Percentiles rank a stretch among this genome's conserved stretches.
phyloP scores from a whole-genome alignment of 2,329 filamentous ascomycete species.

The Paraphoma chrysanthemicola region DNA sequence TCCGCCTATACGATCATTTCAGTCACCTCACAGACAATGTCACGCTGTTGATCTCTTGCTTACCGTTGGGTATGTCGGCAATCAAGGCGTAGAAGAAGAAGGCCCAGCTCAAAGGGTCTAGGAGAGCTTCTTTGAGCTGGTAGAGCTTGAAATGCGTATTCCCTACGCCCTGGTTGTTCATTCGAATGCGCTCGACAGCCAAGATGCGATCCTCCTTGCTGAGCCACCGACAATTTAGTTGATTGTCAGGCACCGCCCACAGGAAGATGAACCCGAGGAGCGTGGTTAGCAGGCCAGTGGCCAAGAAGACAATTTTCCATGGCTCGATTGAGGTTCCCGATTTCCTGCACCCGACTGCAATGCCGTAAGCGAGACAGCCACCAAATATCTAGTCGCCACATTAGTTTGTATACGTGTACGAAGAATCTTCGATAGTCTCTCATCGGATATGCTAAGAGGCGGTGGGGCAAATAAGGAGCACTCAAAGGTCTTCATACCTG shows the following conservation, averaged over 20 bases:
- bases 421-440: too few species aligned
- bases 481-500: conserved; percentile 39
- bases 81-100: conserved; percentile 65
- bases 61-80: conserved; percentile 64
- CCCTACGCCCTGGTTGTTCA: conserved; percentile 78
- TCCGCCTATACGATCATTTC: conserved; percentile 47
- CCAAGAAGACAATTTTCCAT: conserved; percentile 68
- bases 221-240: conserved; percentile 68
- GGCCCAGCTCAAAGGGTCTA: conserved; percentile 66
- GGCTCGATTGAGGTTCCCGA: conserved; percentile 66
- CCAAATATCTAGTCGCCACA: conserved; percentile 58
- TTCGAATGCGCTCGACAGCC: conserved; percentile 73
- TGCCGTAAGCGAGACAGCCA: conserved; percentile 68
- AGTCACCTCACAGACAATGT: not conserved
- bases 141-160: conserved; percentile 72
- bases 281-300: conserved; percentile 53
- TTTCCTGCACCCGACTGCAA: conserved; percentile 62
- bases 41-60: not conserved
- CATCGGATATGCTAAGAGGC: too few species aligned
- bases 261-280: conserved; percentile 53
- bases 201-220: conserved; percentile 71
- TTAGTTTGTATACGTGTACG: not conserved
- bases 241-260: conserved; percentile 63
- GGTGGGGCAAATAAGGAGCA: not conserved
- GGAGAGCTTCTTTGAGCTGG: conserved; percentile 67